Base-by-base conservation (phyloP, 345 rosid species). In the Kernera saxatilis region DNA sequence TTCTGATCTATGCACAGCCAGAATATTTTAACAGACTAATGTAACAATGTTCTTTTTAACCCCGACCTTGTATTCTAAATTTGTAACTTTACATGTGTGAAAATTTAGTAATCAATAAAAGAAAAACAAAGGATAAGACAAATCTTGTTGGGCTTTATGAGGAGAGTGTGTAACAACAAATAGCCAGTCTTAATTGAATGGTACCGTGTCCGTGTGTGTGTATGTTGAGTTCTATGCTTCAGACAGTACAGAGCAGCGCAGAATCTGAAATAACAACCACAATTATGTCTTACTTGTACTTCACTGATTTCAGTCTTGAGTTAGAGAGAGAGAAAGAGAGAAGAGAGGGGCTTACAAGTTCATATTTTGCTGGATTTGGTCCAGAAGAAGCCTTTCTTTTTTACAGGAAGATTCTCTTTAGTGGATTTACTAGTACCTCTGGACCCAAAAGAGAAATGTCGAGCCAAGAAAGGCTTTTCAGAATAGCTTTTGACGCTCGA, bases 351-450 rank as follows among this genome's bases (percentile, higher is more conserved):
- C 67, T 35, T 67, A 78, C 40, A 59, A 67, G 72, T 66, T 92
- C 85, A 94, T 14, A 77, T 88, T 85, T 84, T 89, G 82, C 88
- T 71, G 69, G 96, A 87, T 70, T 86, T 89, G 56, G 92, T 75
- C 98, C 99, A 94, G 77, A 94, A 92, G 79, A 91, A 79, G 30
- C 96, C 92, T 64, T 83, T 89, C 87, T 78, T 94, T 79, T 80
- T 73, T 6, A 76, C 41, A n/a, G 84, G 51, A 53, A 82, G 80
- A 70, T 72, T 85, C 70, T 86, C 96, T 57, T 80, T 49, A n/a
- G 78, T 29, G 45, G 87, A 71, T 68, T 79, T 84, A 71, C 80
- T 78, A 27, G 17, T 45, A 21, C 80, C 88, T 76, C 83, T 92
- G 30, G 86, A 88, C 62, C 91, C 90, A 52, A 95, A 84, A 13